phyloP scores from a whole-genome alignment of 1,284 basidiomycete species.

The Cryptococcus maquisensis region DNA sequence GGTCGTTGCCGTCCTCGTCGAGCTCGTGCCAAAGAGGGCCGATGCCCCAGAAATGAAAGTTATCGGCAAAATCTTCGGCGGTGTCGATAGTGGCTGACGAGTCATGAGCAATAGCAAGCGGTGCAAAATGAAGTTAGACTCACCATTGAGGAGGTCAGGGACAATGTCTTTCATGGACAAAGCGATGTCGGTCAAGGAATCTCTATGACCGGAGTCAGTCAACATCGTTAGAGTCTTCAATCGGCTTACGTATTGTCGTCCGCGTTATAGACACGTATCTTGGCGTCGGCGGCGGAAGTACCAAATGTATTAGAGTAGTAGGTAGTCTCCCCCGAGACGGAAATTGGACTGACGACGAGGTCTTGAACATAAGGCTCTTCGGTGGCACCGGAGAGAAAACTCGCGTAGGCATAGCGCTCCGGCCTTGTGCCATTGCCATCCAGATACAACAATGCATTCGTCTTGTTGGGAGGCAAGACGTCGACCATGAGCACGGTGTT shows the following conservation, averaged over 20 bases:
- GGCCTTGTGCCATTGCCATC: slow-evolving; percentile 22
- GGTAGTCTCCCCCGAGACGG: slow-evolving; percentile 11
- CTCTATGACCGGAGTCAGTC: slow-evolving; percentile 9
- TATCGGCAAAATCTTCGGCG: slow-evolving; percentile 10
- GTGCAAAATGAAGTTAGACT: neutral
- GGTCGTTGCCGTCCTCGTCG: slow-evolving; percentile 23
- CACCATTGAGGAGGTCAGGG: slow-evolving; percentile 27
- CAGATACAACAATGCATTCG: slow-evolving; percentile 28
- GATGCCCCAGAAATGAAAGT: slow-evolving; percentile 24
- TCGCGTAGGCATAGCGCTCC: slow-evolving; percentile 27
- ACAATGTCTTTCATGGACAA: slow-evolving; percentile 31
- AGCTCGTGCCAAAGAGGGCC: slow-evolving; percentile 41
- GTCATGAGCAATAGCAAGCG: neutral
- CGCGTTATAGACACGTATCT: slow-evolving; percentile 23
- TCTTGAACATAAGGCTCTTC: slow-evolving; percentile 40
- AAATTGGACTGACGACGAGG: slow-evolving; percentile 34
- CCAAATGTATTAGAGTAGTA: slow-evolving; percentile 18
- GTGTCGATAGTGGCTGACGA: slow-evolving; percentile 11
- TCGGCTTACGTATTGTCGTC: slow-evolving; percentile 14
- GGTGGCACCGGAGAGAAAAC: slow-evolving; percentile 30
- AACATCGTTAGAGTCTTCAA: neutral
- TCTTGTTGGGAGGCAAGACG: slow-evolving; percentile 34
- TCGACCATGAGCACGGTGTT: slow-evolving; percentile 37
- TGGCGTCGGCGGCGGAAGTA: slow-evolving; percentile 16
- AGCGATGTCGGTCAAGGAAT: slow-evolving; percentile 8